Percentiles rank a stretch among this genome's conserved stretches.
phyloP scores from a whole-genome alignment of 257 asterid species.

The Prunella vulgaris region DNA sequence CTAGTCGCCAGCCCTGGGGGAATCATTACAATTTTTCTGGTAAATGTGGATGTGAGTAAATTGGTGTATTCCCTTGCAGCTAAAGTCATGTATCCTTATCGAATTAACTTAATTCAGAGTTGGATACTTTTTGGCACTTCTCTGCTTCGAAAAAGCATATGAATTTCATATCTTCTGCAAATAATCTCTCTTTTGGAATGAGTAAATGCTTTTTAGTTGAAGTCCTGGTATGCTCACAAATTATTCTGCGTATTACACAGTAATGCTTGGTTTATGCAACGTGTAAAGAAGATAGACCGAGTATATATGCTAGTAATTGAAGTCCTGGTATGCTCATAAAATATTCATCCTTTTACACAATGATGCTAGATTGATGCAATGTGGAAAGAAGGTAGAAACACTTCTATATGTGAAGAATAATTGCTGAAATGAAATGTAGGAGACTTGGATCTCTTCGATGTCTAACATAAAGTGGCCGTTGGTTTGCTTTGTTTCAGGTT shows the following conservation, averaged over 20 bases:
- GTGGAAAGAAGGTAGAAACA: background rate
- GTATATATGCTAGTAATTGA: too few relatives aligned
- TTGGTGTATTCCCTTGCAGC: background rate
- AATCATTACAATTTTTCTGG: background rate
- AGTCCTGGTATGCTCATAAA: background rate
- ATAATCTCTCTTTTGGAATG: background rate
- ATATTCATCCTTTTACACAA: background rate
- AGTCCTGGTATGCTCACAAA: background rate
- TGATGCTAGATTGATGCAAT: background rate
- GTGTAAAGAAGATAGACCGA: background rate
- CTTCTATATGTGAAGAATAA: background rate
- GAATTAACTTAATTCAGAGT: background rate
- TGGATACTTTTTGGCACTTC: background rate
- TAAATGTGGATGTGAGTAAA: constrained; percentile 1
- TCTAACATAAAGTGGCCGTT: constrained; percentile 21
- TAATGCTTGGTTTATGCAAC: background rate
- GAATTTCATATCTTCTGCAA: background rate
- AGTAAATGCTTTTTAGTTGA: background rate
- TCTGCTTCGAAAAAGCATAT: constrained; percentile 3
- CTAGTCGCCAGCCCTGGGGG: background rate
- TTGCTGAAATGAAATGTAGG: background rate
- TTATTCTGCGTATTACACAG: background rate
- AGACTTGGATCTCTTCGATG: background rate
- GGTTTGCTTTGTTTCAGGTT: constrained; percentile 36
- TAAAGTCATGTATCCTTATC: background rate